Evolutionary conservation across 2,329 filamentous ascomycete species (phyloP).

Genomic region (Cryphonectria nitschkei): DNA sequence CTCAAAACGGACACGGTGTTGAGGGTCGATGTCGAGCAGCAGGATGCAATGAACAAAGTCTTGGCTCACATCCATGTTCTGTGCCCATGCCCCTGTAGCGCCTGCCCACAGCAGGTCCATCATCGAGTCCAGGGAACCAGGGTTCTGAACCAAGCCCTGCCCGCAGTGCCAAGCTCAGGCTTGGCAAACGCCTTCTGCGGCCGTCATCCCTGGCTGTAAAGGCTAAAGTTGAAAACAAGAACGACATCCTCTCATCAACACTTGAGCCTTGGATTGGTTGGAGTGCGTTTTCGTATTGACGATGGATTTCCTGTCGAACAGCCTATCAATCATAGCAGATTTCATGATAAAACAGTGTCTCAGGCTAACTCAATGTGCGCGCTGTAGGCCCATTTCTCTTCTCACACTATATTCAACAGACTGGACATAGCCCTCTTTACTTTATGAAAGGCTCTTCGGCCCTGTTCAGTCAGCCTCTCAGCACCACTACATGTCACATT

Average conservation of each 20-base stretch:
- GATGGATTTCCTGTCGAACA: too few relatives aligned
- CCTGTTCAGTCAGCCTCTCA: neutral
- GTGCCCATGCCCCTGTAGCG: neutral
- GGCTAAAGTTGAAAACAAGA: too few relatives aligned
- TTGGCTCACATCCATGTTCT: neutral
- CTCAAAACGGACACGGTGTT: constrained; percentile 7
- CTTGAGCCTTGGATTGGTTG: too few relatives aligned
- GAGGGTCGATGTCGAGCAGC: neutral
- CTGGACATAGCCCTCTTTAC: too few relatives aligned
- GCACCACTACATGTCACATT: neutral
- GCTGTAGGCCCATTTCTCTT: too few relatives aligned
- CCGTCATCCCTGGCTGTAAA: neutral
- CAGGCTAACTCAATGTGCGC: too few relatives aligned
- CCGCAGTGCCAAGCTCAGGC: constrained; percentile 1
- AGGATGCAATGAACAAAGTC: neutral
- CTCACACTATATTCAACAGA: too few relatives aligned
- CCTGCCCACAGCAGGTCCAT: neutral
- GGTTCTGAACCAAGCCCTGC: constrained; percentile 3
- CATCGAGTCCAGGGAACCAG: neutral
- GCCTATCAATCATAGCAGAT: too few relatives aligned
- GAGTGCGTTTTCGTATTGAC: too few relatives aligned
- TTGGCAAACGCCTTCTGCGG: neutral
- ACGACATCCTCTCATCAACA: too few relatives aligned
- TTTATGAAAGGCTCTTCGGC: neutral
- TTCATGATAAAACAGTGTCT: too few relatives aligned